Evolutionary conservation across 768 basidiomycete genomes (phyloP).

Genomic region (Tubosaeta brunneosetosa): DNA sequence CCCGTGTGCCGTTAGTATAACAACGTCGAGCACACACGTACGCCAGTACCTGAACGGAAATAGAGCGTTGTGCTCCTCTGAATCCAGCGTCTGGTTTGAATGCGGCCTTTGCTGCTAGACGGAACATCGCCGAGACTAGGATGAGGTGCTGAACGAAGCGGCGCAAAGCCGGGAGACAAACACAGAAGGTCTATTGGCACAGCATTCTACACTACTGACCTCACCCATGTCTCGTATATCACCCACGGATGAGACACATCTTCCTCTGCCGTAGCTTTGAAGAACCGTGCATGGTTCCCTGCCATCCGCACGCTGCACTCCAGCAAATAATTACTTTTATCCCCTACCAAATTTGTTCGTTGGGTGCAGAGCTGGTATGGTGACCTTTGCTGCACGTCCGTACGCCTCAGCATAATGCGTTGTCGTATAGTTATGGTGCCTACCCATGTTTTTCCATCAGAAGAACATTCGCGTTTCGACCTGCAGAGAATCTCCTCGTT

Average conservation of each 20-base stretch:
- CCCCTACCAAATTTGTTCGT: not conserved
- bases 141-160: conserved; percentile 3
- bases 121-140: conserved; percentile 19
- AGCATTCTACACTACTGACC: conserved; percentile 14
- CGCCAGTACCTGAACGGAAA: conserved; percentile 58
- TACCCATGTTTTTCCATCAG: conserved; percentile 32
- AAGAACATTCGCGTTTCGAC: conserved; percentile 28
- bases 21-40: conserved; percentile 17
- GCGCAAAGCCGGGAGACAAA: conserved; percentile 5
- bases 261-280: conserved; percentile 26
- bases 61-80: conserved; percentile 38
- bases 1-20: conserved; percentile 26
- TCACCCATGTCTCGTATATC: conserved; percentile 40
- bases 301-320: conserved; percentile 26
- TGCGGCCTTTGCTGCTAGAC: conserved; percentile 13
- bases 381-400: conserved; percentile 12
- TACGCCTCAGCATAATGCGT: not conserved
- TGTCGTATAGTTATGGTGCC: conserved; percentile 5
- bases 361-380: conserved; percentile 8
- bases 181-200: not conserved
- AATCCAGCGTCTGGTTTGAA: conserved; percentile 12
- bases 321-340: conserved; percentile 6
- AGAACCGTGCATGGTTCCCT: conserved; percentile 21
- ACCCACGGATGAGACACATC: conserved; percentile 32
- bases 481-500: conserved; percentile 31